Percentiles rank a stretch among this genome's conserved stretches.
Evolutionary conservation across 768 basidiomycete species (phyloP).

Genomic region (Hortiboletus campestris): DNA sequence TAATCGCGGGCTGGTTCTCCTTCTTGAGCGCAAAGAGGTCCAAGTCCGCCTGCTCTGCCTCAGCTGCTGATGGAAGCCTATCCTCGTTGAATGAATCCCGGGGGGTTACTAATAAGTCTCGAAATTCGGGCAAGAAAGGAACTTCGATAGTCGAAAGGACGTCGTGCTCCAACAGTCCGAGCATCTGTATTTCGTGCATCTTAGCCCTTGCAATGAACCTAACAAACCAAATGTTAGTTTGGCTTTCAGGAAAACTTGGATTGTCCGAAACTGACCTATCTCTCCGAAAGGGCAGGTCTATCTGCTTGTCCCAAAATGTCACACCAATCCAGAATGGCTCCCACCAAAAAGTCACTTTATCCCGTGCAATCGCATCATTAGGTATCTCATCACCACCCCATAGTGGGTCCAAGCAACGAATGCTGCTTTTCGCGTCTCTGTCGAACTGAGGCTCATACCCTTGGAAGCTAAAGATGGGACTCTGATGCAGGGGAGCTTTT

Average conservation of each 20-base stretch:
- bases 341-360: slow-evolving; percentile 77
- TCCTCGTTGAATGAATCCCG: slow-evolving; percentile 36
- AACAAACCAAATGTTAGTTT: slow-evolving; percentile 2
- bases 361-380: slow-evolving; percentile 31
- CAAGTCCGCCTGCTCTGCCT: slow-evolving; percentile 73
- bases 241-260: background rate
- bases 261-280: slow-evolving; percentile 53
- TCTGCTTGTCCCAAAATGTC: slow-evolving; percentile 84
- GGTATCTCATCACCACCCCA: slow-evolving; percentile 68
- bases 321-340: slow-evolving; percentile 85
- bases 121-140: slow-evolving; percentile 61
- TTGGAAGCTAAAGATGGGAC: slow-evolving; percentile 88
- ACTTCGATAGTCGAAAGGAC: slow-evolving; percentile 87
- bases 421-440: slow-evolving; percentile 43
- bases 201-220: slow-evolving; percentile 94
- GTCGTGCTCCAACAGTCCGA: slow-evolving; percentile 88
- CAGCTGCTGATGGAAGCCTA: slow-evolving; percentile 42
- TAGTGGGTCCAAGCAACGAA: slow-evolving; percentile 61
- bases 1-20: slow-evolving; percentile 32
- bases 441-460: slow-evolving; percentile 61
- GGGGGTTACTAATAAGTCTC: slow-evolving; percentile 32
- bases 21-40: slow-evolving; percentile 59
- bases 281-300: slow-evolving; percentile 76
- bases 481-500: slow-evolving; percentile 90
- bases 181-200: slow-evolving; percentile 96